Evolutionary conservation across 257 asterid genomes (phyloP).

Genomic region (Pogostemon cablin): DNA sequence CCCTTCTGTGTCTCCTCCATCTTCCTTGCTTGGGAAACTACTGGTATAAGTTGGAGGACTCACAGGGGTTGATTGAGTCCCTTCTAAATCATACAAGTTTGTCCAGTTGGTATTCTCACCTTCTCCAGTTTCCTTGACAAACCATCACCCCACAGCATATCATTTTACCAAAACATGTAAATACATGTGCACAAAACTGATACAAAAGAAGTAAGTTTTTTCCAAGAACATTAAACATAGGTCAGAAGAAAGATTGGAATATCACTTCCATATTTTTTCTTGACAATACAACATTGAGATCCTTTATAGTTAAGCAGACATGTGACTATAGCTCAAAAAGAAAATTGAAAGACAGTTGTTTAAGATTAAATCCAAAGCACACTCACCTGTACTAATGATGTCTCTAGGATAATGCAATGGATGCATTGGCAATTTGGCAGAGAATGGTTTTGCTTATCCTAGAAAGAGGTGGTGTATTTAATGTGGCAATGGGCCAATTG

Average conservation of each 20-base stretch:
- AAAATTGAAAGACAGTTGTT: neutral
- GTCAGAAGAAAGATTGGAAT: neutral
- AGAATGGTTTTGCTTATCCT: no score
- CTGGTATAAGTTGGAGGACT: conserved; percentile 57
- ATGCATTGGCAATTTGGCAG: no score
- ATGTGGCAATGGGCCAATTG: no score
- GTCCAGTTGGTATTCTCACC: conserved; percentile 77
- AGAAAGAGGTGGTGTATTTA: no score
- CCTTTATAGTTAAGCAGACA: neutral
- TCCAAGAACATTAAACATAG: neutral
- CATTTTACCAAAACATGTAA: conserved; percentile 8
- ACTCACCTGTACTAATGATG: neutral
- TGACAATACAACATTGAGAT: neutral
- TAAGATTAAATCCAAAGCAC: neutral
- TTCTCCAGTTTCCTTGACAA: conserved; percentile 79
- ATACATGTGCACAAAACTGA: conserved; percentile 18
- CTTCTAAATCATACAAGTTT: conserved; percentile 76
- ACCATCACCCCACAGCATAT: conserved; percentile 23
- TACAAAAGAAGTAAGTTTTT: neutral
- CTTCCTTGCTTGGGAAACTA: conserved; percentile 56
- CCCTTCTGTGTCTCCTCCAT: conserved; percentile 51
- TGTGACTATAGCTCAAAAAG: neutral
- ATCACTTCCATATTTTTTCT: neutral
- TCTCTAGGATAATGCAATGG: neutral
- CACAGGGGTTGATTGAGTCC: conserved; percentile 52